A percentile compares a stretch with the other conserved stretches of the same genome.
Conservation (phyloP, 2,329 filamentous ascomycete genomes). For the Colletotrichum tropicicola region DNA sequence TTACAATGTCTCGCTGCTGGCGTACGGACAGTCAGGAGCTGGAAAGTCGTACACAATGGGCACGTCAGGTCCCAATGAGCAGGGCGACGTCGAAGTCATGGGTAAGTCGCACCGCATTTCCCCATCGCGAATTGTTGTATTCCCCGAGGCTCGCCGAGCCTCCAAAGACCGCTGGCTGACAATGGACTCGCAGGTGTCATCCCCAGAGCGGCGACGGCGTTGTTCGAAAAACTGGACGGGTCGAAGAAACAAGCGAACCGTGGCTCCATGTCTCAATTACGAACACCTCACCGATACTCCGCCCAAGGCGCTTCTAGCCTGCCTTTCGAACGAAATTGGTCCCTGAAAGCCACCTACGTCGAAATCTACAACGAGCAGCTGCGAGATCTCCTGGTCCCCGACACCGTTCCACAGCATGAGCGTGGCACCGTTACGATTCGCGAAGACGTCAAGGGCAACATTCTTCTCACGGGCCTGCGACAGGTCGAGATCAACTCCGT, state of each 20-base stretch:
- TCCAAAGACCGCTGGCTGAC: conserved; percentile 2
- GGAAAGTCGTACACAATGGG: conserved; percentile 99
- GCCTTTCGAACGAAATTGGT: conserved; percentile 80
- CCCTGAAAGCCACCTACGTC: conserved; percentile 92
- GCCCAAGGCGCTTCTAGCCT: conserved; percentile 54
- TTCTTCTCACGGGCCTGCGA: conserved; percentile 88
- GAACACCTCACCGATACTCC: conserved; percentile 82
- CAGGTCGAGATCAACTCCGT: conserved; percentile 91
- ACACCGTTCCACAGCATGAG: conserved; percentile 74
- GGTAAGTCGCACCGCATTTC: conserved; percentile 63
- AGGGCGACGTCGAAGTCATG: conserved; percentile 76
- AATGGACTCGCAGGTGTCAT: conserved; percentile 78
- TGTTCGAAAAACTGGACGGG: conserved; percentile 88
- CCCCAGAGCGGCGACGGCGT: conserved; percentile 82
- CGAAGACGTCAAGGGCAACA: conserved; percentile 94
- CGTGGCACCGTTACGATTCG: conserved; percentile 87
- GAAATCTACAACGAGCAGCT: conserved; percentile 98
- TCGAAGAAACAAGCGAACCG: conserved; percentile 61
- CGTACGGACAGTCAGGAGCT: conserved; percentile 96
- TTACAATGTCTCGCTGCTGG: conserved; percentile 97
- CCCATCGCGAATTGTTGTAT: background rate
- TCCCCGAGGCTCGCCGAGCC: background rate
- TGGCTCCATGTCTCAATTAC: conserved; percentile 78
- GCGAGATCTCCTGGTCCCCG: conserved; percentile 86
- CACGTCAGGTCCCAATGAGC: conserved; percentile 85